Base-by-base conservation (phyloP, 2,329 filamentous ascomycete genomes). In the Monilinia fructigena region DNA sequence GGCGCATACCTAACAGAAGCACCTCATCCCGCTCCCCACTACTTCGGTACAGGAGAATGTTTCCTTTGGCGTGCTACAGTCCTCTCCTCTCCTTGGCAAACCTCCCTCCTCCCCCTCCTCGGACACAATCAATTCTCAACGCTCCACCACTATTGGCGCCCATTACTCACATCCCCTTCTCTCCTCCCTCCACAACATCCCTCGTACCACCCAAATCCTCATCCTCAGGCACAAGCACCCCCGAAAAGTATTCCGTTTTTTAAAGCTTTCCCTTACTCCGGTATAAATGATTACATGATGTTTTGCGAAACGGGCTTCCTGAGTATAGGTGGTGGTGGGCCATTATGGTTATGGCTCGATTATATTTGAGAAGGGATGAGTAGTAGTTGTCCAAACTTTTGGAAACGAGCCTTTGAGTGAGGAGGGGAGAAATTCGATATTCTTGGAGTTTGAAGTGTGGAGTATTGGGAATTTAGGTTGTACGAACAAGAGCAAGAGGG, bases 11-110 rank as follows among this genome's bases (percentile, higher is more conserved):
- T 98, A 64, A 96, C 92, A 63, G 94, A 99, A 76, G 83, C 90
- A 61, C 93, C 94, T 14, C 91, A 90, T 72, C 91, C 92, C 0
- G 82, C 87, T 1, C 80, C 92, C 2, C 90, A 93, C 70, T 99
- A 97, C 81, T 99, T 91, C 77, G 95, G 95, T 74, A 97, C 92
- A 16, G 95, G 95, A 74, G 95, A 99, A 78, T 98, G 94, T 79
- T 99, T 96, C 78, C 85, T 96, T 70, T 96, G 92, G 92, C 86
- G 90, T 58, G 89, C 91, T 0, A 87, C 87, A 55, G 79, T 89
- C 4, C 81, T 93, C 1, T 79, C 86, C 0, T 74, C 81, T 11
- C 78, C 79, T 56, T 73, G 12, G 55, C 67, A 4, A 63, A 83
- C 67, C 77, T 83, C 16, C 90, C 90, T 1, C 90, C 88, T 0